These are phyloP conservation scores for Orychophragmus violaceus DNA, from an alignment of 345 rosid genomes.

Conservation along the genomic window DNA sequence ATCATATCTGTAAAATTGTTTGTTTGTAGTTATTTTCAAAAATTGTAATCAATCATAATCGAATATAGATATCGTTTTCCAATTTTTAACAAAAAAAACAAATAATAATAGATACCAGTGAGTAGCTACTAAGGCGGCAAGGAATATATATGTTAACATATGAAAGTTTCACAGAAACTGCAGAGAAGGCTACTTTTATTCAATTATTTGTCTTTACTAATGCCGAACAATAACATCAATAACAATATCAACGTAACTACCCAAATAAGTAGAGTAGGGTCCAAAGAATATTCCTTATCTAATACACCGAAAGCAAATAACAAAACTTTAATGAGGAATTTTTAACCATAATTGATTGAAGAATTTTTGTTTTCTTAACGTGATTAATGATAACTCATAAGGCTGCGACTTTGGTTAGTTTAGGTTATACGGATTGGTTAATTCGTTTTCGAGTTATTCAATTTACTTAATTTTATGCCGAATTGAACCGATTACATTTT, in stretches of 20 bases:
- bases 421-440: no score
- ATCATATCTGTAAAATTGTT: no score
- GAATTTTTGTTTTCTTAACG: neutral
- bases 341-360: neutral
- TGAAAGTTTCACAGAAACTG: constrained; percentile 23
- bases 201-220: neutral
- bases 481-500: no score
- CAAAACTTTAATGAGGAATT: neutral
- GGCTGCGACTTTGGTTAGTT: no score
- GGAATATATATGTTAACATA: neutral
- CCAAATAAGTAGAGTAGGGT: neutral
- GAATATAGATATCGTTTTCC: no score
- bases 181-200: neutral
- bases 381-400: neutral
- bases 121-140: no score
- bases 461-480: no score
- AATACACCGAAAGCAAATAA: neutral
- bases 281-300: neutral
- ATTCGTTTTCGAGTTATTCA: no score
- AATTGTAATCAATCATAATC: no score
- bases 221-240: neutral
- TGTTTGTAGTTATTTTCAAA: no score
- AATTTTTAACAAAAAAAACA: neutral
- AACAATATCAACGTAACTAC: constrained; percentile 13
- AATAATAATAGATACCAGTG: neutral